Percentiles rank a stretch among this genome's conserved stretches.
phyloP scores from a whole-genome alignment of 352 stramenopile species.

The Blastocystis sp. region DNA sequence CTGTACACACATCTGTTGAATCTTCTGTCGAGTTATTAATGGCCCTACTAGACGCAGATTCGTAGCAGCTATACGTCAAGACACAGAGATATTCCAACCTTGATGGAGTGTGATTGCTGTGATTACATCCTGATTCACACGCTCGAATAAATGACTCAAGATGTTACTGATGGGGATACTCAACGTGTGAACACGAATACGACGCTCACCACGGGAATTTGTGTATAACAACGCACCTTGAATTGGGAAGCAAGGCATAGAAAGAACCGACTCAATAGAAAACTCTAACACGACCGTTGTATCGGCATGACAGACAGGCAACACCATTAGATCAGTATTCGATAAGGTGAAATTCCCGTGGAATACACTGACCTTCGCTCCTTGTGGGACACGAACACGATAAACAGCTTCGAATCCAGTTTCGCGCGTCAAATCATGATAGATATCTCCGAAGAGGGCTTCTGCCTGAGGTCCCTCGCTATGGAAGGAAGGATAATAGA shows the following conservation, averaged over 20 bases:
- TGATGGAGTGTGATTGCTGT: slow-evolving; percentile 36
- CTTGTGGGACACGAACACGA: slow-evolving; percentile 43
- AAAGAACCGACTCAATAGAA: slow-evolving; percentile 88
- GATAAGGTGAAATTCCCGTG: slow-evolving; percentile 97
- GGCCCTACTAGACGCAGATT: background rate
- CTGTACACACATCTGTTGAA: slow-evolving; percentile 23
- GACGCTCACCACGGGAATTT: slow-evolving; percentile 88
- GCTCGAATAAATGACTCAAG: slow-evolving; percentile 66
- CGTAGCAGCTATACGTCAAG: background rate
- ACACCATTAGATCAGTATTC: slow-evolving; percentile 90
- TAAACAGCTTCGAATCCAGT: slow-evolving; percentile 77
- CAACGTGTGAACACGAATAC: slow-evolving; percentile 78
- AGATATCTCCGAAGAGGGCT: slow-evolving; percentile 89
- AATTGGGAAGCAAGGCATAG: slow-evolving; percentile 82
- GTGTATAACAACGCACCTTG: slow-evolving; percentile 96
- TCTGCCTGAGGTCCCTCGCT: slow-evolving; percentile 80
- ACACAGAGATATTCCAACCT: background rate
- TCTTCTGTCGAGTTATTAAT: background rate
- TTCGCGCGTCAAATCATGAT: slow-evolving; percentile 84
- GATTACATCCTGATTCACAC: slow-evolving; percentile 69
- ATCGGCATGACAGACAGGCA: slow-evolving; percentile 91
- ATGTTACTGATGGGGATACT: slow-evolving; percentile 53
- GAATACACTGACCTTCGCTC: slow-evolving; percentile 79
- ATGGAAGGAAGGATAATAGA: slow-evolving; percentile 93
- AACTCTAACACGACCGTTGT: slow-evolving; percentile 94